phyloP scores from a whole-genome alignment of 305 asterid genomes.

The Solanum aculeatissimum region DNA sequence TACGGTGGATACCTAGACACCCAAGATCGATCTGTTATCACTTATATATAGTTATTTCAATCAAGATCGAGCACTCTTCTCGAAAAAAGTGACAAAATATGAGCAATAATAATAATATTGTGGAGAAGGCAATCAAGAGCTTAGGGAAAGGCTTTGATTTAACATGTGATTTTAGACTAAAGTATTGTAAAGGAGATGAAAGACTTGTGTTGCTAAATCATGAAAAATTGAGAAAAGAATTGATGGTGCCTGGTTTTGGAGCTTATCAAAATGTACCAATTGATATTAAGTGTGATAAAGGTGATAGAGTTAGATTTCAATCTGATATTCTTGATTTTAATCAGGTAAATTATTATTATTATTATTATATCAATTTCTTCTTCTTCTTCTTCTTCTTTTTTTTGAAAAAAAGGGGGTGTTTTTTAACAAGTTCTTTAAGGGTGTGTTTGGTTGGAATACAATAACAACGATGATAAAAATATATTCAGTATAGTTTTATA shows the following conservation, averaged over 20 bases:
- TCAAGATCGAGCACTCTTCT: background rate
- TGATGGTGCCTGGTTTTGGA: constrained; percentile 64
- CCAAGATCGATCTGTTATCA: background rate
- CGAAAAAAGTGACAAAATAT: background rate
- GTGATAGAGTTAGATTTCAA: constrained; percentile 74
- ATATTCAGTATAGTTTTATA: background rate
- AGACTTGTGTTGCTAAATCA: constrained; percentile 53
- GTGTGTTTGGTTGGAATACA: background rate
- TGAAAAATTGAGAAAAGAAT: constrained; percentile 31
- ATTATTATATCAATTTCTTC: background rate
- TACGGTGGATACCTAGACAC: too few relatives aligned
- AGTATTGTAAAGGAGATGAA: constrained; percentile 65
- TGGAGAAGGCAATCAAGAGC: constrained; percentile 45
- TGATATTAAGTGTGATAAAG: constrained; percentile 80
- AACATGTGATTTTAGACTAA: constrained; percentile 62
- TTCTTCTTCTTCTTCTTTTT: background rate
- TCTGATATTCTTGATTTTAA: constrained; percentile 74
- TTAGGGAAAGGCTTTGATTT: constrained; percentile 85
- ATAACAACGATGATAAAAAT: background rate
- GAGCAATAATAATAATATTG: constrained; percentile 27
- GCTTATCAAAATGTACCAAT: constrained; percentile 29
- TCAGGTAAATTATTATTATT: constrained; percentile 22
- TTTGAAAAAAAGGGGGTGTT: background rate
- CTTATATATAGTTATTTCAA: background rate
- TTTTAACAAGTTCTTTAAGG: background rate